phyloP scores from a whole-genome alignment of 2,329 filamentous ascomycete genomes.

The Ramularia collo-cygni region DNA sequence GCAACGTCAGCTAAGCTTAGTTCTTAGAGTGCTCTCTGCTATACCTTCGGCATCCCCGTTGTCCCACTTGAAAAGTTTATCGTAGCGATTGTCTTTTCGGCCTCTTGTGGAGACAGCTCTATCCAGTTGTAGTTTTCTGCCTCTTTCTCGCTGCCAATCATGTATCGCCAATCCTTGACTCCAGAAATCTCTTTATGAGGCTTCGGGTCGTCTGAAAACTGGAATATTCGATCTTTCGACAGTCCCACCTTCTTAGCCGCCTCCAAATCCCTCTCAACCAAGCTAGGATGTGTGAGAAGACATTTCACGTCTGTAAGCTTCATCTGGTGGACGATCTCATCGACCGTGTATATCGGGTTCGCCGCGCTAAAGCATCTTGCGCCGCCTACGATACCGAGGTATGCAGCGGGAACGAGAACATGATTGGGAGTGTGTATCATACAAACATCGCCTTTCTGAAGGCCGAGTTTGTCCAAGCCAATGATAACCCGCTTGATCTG shows the following conservation, averaged over 20 bases:
- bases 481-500: conserved; percentile 43
- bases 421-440: conserved; percentile 51
- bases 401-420: conserved; percentile 49
- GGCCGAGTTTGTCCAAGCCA: conserved; percentile 42
- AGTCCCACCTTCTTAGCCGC: conserved; percentile 48
- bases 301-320: conserved; percentile 35
- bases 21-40: conserved; percentile 40
- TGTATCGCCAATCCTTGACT: conserved; percentile 32
- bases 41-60: conserved; percentile 73
- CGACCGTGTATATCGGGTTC: conserved; percentile 44
- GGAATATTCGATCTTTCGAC: conserved; percentile 42
- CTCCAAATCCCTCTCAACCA: conserved; percentile 41
- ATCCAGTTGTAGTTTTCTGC: conserved; percentile 45
- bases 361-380: conserved; percentile 50
- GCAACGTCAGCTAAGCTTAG: neutral
- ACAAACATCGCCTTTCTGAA: conserved; percentile 46
- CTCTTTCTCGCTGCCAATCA: conserved; percentile 26
- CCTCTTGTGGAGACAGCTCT: conserved; percentile 42
- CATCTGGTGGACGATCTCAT: conserved; percentile 48
- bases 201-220: conserved; percentile 19
- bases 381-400: conserved; percentile 47
- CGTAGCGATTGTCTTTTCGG: conserved; percentile 43
- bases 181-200: conserved; percentile 35
- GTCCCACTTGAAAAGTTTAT: conserved; percentile 87
- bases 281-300: conserved; percentile 42